Conservation (phyloP, 495 filamentous ascomycete genomes). For the Elaphomyces granulatus region DNA sequence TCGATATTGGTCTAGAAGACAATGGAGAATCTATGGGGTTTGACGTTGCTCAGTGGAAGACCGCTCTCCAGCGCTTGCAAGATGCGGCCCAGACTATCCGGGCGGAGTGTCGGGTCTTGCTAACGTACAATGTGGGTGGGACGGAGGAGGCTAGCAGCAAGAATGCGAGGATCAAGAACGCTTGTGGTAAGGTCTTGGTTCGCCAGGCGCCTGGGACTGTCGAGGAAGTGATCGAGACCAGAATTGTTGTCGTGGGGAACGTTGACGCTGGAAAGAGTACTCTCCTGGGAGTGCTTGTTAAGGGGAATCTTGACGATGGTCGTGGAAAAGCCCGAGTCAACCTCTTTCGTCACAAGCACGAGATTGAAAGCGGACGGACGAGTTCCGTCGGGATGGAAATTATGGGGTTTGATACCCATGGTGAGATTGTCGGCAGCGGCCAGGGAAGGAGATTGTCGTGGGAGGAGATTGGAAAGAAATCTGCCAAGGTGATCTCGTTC, state of each 20-base stretch:
- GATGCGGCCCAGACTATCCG: constrained; percentile 48
- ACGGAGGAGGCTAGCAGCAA: constrained; percentile 48
- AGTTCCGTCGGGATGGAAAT: constrained; percentile 98
- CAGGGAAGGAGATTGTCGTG: constrained; percentile 83
- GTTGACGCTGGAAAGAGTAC: constrained; percentile 96
- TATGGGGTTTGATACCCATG: constrained; percentile 88
- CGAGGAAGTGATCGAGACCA: constrained; percentile 87
- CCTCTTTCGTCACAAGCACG: constrained; percentile 94
- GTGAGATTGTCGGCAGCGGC: constrained; percentile 69
- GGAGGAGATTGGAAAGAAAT: constrained; percentile 95
- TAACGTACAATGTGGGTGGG: constrained; percentile 84
- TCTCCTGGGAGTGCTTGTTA: constrained; percentile 91
- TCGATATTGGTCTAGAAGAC: constrained; percentile 86
- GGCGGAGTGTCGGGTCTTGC: constrained; percentile 62
- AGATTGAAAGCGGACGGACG: constrained; percentile 87
- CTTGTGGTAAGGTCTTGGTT: constrained; percentile 71
- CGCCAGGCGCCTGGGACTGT: constrained; percentile 55
- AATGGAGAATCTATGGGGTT: constrained; percentile 85
- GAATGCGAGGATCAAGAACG: constrained; percentile 51
- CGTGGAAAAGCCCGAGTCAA: constrained; percentile 90
- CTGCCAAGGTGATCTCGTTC: constrained; percentile 91
- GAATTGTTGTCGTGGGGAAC: constrained; percentile 95
- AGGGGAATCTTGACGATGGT: constrained; percentile 89
- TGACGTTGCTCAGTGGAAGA: constrained; percentile 61
- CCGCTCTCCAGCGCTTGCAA: constrained; percentile 53